These are phyloP conservation scores for Phascolomyces articulosus DNA, from an alignment of 371 early-diverging fungal genomes.

Conservation along the genomic window DNA sequence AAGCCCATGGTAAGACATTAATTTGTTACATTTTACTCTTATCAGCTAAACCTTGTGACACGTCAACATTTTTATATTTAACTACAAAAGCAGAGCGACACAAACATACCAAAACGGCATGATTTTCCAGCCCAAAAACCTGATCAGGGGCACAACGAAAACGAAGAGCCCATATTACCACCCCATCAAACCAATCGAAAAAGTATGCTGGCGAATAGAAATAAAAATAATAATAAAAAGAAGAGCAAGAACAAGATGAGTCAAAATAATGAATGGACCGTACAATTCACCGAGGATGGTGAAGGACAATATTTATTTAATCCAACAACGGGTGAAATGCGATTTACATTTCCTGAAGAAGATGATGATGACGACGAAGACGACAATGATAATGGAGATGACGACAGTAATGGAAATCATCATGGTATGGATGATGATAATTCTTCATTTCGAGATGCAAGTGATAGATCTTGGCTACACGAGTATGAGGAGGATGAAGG, in stretches of 20 bases:
- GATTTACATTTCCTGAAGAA: not conserved
- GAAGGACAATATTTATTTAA: slow-evolving; percentile 9
- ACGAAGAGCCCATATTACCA: not conserved
- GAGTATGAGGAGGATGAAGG: slow-evolving; percentile 11
- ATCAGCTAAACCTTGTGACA: not conserved
- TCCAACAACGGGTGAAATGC: slow-evolving; percentile 13
- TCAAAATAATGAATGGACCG: not conserved
- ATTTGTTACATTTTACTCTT: not conserved
- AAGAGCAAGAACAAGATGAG: no score
- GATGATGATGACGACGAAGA: slow-evolving; percentile 10
- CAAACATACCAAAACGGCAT: not conserved
- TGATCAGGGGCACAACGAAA: not conserved
- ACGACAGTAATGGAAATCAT: not conserved
- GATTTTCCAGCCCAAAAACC: slow-evolving; percentile 4
- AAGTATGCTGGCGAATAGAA: not conserved
- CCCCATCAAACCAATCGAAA: not conserved
- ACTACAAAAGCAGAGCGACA: not conserved
- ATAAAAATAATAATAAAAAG: not conserved
- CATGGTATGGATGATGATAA: not conserved
- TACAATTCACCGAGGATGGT: slow-evolving; percentile 1
- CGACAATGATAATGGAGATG: not conserved
- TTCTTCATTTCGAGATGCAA: not conserved
- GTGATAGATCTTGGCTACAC: slow-evolving; percentile 1
- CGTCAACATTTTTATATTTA: no score
- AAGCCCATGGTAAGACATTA: not conserved